These are phyloP conservation scores for Ophiobolus disseminans DNA, from an alignment of 2,329 filamentous ascomycete species.

Conservation along the genomic window DNA sequence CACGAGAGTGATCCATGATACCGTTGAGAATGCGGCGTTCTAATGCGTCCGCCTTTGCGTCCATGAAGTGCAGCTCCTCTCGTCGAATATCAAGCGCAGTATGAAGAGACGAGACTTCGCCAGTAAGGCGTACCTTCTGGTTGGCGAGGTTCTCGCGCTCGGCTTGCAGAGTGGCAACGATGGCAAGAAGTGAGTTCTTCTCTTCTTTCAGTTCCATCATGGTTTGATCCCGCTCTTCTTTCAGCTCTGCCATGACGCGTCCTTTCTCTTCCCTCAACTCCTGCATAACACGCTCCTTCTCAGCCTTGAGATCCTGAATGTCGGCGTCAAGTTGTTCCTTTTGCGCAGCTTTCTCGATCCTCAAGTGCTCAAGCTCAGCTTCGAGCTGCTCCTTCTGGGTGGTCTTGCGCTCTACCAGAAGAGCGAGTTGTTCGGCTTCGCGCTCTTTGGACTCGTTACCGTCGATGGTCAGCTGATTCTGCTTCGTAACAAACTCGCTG, in stretches of 20 bases:
- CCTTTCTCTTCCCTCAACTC: constrained; percentile 54
- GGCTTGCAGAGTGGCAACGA: constrained; percentile 64
- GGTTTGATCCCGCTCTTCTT: constrained; percentile 44
- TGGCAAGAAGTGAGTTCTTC: constrained; percentile 57
- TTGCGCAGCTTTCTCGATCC: constrained; percentile 63
- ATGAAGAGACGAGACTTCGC: constrained; percentile 88
- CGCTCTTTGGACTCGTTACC: constrained; percentile 81
- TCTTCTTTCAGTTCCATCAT: constrained; percentile 48
- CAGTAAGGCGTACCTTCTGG: constrained; percentile 80
- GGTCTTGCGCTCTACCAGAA: constrained; percentile 79
- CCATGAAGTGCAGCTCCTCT: constrained; percentile 91
- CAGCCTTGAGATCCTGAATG: constrained; percentile 52
- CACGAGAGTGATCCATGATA: constrained; percentile 93
- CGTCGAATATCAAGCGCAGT: constrained; percentile 87
- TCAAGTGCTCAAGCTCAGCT: constrained; percentile 54
- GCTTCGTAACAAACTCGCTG: constrained; percentile 77
- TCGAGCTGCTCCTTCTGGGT: constrained; percentile 69
- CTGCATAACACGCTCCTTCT: constrained; percentile 51
- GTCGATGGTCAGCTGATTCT: constrained; percentile 76
- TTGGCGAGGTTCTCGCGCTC: constrained; percentile 78
- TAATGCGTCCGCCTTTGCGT: constrained; percentile 82
- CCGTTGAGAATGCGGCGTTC: constrained; percentile 94
- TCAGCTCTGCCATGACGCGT: constrained; percentile 41
- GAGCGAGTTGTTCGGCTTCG: constrained; percentile 77
- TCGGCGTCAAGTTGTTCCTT: constrained; percentile 65